Evolutionary conservation across 1,284 basidiomycete species (phyloP).

Genomic region (Erythrobasidium hasegawianum): DNA sequence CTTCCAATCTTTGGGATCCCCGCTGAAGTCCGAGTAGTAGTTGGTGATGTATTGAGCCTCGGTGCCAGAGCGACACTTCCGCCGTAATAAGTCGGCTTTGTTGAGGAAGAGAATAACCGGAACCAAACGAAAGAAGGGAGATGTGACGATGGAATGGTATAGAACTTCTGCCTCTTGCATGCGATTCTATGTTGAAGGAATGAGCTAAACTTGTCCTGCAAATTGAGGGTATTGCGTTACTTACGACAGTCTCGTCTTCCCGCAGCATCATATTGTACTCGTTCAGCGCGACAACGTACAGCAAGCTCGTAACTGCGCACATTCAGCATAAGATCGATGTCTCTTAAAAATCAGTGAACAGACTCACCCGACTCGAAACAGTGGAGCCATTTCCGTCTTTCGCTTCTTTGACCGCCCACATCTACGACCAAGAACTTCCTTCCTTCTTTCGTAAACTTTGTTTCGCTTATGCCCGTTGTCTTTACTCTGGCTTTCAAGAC

Average conservation of each 20-base stretch:
- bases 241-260: conserved; percentile 32
- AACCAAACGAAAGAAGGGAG: conserved; percentile 84
- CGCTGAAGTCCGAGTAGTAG: conserved; percentile 21
- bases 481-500: conserved; percentile 50
- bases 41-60: conserved; percentile 19
- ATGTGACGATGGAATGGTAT: conserved; percentile 62
- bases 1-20: conserved; percentile 31
- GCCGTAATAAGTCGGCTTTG: conserved; percentile 53
- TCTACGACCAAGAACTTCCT: conserved; percentile 54
- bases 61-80: conserved; percentile 23
- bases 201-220: not conserved
- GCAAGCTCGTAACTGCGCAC: conserved; percentile 60
- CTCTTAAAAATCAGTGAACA: conserved; percentile 51
- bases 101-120: conserved; percentile 94
- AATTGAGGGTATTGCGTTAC: not conserved
- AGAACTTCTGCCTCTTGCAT: conserved; percentile 33
- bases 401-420: conserved; percentile 82
- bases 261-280: conserved; percentile 35
- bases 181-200: conserved; percentile 14
- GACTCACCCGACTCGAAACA: conserved; percentile 57
- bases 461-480: conserved; percentile 46
- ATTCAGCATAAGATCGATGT: not conserved
- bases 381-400: conserved; percentile 68
- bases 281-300: conserved; percentile 55
- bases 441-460: conserved; percentile 19